Conservation (phyloP, 495 filamentous ascomycete genomes). For the Jackrogersella minutella region DNA sequence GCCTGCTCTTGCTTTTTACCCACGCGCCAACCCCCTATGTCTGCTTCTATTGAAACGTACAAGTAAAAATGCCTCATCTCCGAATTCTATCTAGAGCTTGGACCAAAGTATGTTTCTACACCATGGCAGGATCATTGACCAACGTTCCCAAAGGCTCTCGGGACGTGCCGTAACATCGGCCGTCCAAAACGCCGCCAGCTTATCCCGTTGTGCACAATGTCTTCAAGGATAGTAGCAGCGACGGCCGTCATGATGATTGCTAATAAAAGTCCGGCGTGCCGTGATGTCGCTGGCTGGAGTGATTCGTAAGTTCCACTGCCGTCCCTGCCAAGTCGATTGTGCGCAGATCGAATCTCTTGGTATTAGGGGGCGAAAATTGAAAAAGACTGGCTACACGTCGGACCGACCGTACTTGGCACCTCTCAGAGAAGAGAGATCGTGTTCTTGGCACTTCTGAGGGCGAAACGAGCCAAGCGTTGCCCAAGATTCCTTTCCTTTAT, state of each 20-base stretch:
- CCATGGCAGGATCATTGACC: conserved; percentile 2
- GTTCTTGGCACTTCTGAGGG: conserved; percentile 26
- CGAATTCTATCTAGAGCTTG: conserved; percentile 20
- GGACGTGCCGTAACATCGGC: conserved; percentile 16
- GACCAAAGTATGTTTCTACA: conserved; percentile 7
- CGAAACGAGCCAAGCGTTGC: conserved; percentile 28
- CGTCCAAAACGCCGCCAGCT: conserved; percentile 5
- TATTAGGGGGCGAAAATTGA: conserved; percentile 23
- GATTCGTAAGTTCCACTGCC: conserved; percentile 42
- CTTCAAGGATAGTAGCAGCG: conserved; percentile 19
- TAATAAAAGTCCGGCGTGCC: conserved; percentile 24
- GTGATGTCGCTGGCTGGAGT: conserved; percentile 6
- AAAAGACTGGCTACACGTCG: conserved; percentile 42
- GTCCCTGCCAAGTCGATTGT: conserved; percentile 50
- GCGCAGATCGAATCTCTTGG: conserved; percentile 48
- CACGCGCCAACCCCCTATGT: conserved; percentile 13
- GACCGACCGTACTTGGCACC: conserved; percentile 44
- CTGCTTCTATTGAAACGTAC: conserved; percentile 18
- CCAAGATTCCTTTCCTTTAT: conserved; percentile 14
- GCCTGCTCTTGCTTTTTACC: background rate
- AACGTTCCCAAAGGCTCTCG: conserved; percentile 1
- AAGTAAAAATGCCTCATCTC: conserved; percentile 34
- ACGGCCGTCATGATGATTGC: background rate
- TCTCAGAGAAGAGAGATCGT: conserved; percentile 15
- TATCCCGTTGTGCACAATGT: conserved; percentile 13